Evolutionary conservation across 495 filamentous ascomycete genomes (phyloP).

Genomic region (Aspergillus coremiiformis): DNA sequence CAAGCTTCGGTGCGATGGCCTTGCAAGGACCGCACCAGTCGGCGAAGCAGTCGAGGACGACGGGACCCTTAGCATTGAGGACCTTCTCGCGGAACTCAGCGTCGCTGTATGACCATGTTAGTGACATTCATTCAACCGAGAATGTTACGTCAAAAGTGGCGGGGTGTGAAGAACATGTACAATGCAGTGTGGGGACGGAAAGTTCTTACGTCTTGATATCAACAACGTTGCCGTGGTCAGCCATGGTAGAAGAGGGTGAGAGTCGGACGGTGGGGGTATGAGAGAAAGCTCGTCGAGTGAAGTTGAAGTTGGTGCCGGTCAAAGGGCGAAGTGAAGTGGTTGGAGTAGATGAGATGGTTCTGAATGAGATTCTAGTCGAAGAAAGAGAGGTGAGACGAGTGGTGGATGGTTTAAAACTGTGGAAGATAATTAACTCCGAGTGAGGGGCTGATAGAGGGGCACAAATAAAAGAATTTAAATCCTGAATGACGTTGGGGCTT

Average conservation of each 20-base stretch:
- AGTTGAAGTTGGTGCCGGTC: slow-evolving; percentile 13
- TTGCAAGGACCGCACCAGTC: slow-evolving; percentile 96
- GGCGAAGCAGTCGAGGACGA: slow-evolving; percentile 83
- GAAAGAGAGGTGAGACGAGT: slow-evolving; percentile 9
- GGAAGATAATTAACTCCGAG: slow-evolving; percentile 17
- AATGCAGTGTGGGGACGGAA: neutral
- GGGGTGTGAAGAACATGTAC: too few species aligned
- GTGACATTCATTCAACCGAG: slow-evolving; percentile 2
- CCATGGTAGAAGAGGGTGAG: slow-evolving; percentile 44
- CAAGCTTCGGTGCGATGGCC: slow-evolving; percentile 67
- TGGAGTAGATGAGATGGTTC: slow-evolving; percentile 7
- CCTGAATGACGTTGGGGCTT: slow-evolving; percentile 16
- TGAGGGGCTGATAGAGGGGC: slow-evolving; percentile 18
- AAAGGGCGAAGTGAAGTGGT: slow-evolving; percentile 23
- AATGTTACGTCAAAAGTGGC: neutral
- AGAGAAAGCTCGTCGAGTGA: slow-evolving; percentile 26
- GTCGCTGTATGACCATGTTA: slow-evolving; percentile 41
- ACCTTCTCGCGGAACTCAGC: slow-evolving; percentile 45
- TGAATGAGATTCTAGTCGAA: slow-evolving; percentile 14
- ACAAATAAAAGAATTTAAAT: slow-evolving; percentile 13
- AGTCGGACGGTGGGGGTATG: slow-evolving; percentile 33
- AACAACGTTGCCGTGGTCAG: slow-evolving; percentile 28
- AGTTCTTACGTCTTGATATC: slow-evolving; percentile 29
- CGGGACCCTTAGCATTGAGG: slow-evolving; percentile 38
- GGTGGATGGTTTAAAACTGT: slow-evolving; percentile 18